Base-by-base conservation (phyloP, 306 rosid genomes). In the Heteromeles arbutifolia region DNA sequence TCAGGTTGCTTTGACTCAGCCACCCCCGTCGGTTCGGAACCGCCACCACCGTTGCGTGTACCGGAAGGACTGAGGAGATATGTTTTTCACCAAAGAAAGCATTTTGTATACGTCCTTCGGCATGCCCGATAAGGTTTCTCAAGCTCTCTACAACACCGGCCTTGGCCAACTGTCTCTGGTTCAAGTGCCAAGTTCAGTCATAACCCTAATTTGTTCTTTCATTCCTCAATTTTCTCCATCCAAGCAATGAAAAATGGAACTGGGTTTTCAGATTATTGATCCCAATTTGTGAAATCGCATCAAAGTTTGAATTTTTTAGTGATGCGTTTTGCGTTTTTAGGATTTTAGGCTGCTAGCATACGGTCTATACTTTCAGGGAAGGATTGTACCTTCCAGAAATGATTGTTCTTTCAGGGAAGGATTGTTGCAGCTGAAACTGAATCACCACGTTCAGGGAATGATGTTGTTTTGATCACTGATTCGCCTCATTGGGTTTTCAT, bases 401-500 rank as follows among this genome's bases (percentile, higher is more conserved):
- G n/a, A n/a, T n/a, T n/a, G n/a, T n/a, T n/a, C n/a, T n/a, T n/a
- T n/a, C n/a, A n/a, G n/a, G n/a, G n/a, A n/a, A 80, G 90, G 81
- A 75, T 94, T 74, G 83, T 94, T 82, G 98, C 96, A 10, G 97
- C 98, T 0, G 96, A 94, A 89, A 94, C 97, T 2, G 98, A 28
- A 28, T 2, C 29, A 28, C 29, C 3, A 28, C 29, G 3, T 28
- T 28, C 2, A 28, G 29, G 29, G 29, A 28, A 28, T 2, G 29
- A 28, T 25, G 26, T 25, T 28, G 29, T 28, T 28, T 28, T 28
- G 29, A 28, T 28, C 29, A 28, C 29, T 28, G 29, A 28, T 28
- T 28, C 29, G 2, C 29, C 29, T 28, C 29, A 28, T 28, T 28
- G 3, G 29, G 29, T 28, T 28, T 28, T 1, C 3, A 28, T 28